Conservation (phyloP, 176 grass and related monocot genomes). For the Musa itinerans region DNA sequence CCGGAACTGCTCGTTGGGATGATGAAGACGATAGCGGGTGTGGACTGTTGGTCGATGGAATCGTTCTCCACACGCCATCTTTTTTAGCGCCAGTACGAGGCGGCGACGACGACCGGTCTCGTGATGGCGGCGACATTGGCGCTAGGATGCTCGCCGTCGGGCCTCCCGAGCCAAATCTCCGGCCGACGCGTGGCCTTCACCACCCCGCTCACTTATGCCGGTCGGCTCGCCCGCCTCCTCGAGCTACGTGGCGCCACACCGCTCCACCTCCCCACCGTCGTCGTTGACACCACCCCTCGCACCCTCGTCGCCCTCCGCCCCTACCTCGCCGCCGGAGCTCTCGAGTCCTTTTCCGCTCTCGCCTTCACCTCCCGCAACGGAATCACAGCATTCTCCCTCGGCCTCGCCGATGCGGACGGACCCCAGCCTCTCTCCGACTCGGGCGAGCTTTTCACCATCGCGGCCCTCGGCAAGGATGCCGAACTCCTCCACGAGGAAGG, state of each 20-base stretch:
- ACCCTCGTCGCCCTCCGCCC: slow-evolving; percentile 36
- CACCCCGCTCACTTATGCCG: slow-evolving; percentile 44
- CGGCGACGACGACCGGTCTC: background rate
- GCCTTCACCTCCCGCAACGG: slow-evolving; percentile 82
- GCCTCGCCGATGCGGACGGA: slow-evolving; percentile 16
- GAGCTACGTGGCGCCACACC: slow-evolving; percentile 40
- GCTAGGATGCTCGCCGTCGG: background rate
- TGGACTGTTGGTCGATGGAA: too few species aligned
- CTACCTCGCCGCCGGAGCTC: slow-evolving; percentile 34
- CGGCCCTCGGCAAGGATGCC: slow-evolving; percentile 58
- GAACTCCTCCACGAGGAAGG: slow-evolving; percentile 40
- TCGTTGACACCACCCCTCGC: slow-evolving; percentile 34
- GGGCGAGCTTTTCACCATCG: slow-evolving; percentile 37
- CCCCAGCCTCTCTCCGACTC: slow-evolving; percentile 22
- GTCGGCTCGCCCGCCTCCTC: slow-evolving; percentile 40
- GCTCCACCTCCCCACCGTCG: slow-evolving; percentile 59
- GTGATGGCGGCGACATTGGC: background rate
- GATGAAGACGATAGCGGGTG: too few species aligned
- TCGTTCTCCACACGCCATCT: too few species aligned
- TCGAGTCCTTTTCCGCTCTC: slow-evolving; percentile 53
- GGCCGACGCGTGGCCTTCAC: slow-evolving; percentile 73
- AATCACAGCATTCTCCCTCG: slow-evolving; percentile 63
- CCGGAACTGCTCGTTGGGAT: too few species aligned
- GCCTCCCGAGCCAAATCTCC: slow-evolving; percentile 18
- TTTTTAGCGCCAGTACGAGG: too few species aligned